These are phyloP conservation scores for Coniochaeta sp. DNA, from an alignment of 2,329 filamentous ascomycete species.

Conservation along the genomic window DNA sequence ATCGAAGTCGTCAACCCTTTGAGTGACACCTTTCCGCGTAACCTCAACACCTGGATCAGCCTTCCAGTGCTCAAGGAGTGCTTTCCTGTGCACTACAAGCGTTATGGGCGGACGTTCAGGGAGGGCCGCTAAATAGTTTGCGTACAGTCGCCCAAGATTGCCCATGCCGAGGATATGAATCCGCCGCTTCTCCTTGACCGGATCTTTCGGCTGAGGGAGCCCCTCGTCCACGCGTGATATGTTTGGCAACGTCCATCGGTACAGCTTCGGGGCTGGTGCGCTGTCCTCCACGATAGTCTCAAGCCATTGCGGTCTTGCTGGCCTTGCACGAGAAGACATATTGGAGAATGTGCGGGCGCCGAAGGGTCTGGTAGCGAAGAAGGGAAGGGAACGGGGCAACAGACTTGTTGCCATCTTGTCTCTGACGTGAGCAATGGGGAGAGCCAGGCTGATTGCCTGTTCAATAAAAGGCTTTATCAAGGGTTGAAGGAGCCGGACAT, in stretches of 20 bases:
- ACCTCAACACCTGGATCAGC: slow-evolving; percentile 36
- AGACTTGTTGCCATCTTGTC: neutral
- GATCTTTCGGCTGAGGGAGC: slow-evolving; percentile 4
- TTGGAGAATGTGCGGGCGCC: neutral
- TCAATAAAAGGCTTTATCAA: too few relatives aligned
- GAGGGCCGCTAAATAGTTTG: slow-evolving; percentile 60
- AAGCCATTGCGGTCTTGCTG: slow-evolving; percentile 10
- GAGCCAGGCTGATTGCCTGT: too few relatives aligned
- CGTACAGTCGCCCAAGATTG: slow-evolving; percentile 74
- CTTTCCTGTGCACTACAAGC: slow-evolving; percentile 63
- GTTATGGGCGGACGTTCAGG: slow-evolving; percentile 64
- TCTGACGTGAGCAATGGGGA: too few relatives aligned
- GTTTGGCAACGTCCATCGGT: slow-evolving; percentile 14
- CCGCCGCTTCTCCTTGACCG: slow-evolving; percentile 22
- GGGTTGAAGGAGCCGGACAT: too few relatives aligned
- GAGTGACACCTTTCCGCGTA: slow-evolving; percentile 22
- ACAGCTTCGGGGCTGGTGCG: slow-evolving; percentile 9
- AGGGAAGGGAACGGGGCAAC: neutral
- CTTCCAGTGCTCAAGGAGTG: slow-evolving; percentile 42
- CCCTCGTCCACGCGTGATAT: neutral
- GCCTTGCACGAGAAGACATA: neutral
- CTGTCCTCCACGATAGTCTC: slow-evolving; percentile 8
- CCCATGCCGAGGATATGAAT: slow-evolving; percentile 77
- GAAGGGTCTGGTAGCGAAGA: neutral
- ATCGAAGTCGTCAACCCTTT: slow-evolving; percentile 32